Evolutionary conservation across 805 yeast species (phyloP).

Genomic region (Kockiozyma suomiensis): DNA sequence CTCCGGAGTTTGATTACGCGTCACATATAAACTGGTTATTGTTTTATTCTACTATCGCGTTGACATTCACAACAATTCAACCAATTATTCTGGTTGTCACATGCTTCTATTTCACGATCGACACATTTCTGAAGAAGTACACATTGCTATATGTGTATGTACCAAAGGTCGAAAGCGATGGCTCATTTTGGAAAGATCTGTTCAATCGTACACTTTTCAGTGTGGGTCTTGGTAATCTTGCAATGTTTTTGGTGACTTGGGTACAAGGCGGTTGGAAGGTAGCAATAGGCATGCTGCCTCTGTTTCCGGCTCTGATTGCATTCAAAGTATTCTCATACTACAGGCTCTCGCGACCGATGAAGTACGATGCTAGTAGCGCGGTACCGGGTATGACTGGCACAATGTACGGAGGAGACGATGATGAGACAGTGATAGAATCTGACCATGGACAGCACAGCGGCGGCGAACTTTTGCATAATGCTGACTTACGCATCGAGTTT

Average conservation of each 20-base stretch:
- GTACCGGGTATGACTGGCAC: neutral
- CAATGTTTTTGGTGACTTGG: slow-evolving; percentile 45
- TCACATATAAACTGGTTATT: slow-evolving; percentile 40
- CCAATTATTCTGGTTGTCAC: slow-evolving; percentile 44
- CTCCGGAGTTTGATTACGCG: slow-evolving; percentile 44
- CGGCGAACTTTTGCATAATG: too few species aligned
- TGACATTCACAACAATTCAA: slow-evolving; percentile 45
- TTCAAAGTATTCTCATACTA: slow-evolving; percentile 38
- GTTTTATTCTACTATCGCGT: slow-evolving; percentile 44
- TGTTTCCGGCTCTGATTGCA: slow-evolving; percentile 37
- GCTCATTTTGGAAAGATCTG: slow-evolving; percentile 44
- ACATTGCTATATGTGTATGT: slow-evolving; percentile 42
- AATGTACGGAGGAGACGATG: neutral
- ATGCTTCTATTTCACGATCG: slow-evolving; percentile 40
- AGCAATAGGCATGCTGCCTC: slow-evolving; percentile 42
- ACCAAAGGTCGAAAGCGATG: slow-evolving; percentile 46
- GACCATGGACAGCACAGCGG: neutral
- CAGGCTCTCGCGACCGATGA: slow-evolving; percentile 8
- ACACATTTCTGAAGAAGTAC: slow-evolving; percentile 43
- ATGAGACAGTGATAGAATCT: neutral
- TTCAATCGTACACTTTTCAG: slow-evolving; percentile 43
- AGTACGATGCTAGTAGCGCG: neutral
- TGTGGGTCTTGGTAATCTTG: slow-evolving; percentile 43
- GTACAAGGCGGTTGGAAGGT: slow-evolving; percentile 43
- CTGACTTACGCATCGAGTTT: slow-evolving; percentile 24